These are phyloP conservation scores for Cladosporium sp. DNA, from an alignment of 2,329 filamentous ascomycete genomes.

Conservation along the genomic window DNA sequence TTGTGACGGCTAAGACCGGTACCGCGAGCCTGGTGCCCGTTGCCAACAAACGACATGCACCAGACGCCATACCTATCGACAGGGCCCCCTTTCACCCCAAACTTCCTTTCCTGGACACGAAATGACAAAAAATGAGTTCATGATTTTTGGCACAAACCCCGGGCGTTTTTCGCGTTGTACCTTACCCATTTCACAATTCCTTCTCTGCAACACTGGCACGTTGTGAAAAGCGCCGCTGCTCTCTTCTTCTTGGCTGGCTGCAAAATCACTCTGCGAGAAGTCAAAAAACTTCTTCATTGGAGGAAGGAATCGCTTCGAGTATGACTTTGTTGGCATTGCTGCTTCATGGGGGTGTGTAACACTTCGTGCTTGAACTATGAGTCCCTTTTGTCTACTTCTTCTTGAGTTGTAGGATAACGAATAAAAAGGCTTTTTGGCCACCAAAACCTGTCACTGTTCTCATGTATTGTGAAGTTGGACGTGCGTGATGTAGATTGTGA, in stretches of 20 bases:
- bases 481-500: no score
- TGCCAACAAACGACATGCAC: not conserved
- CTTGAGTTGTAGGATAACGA: constrained; percentile 13
- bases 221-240: not conserved
- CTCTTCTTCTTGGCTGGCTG: not conserved
- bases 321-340: not conserved
- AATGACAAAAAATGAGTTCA: constrained; percentile 4
- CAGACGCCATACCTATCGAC: not conserved
- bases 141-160: not conserved
- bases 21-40: not conserved
- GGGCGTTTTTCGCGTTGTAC: not conserved
- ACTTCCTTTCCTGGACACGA: not conserved
- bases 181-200: not conserved
- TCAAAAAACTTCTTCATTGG: not conserved
- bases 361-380: not conserved
- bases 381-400: not conserved
- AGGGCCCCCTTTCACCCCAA: not conserved
- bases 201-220: not conserved
- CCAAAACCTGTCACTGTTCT: not conserved
- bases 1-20: not conserved
- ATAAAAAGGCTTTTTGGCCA: constrained; percentile 11
- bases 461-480: no score
- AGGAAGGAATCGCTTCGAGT: not conserved
- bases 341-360: not conserved
- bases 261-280: not conserved